Evolutionary conservation across 2,329 filamentous ascomycete species (phyloP), one percentile per base, ranked within the genome.

Genomic region (Camptophora hylomeconis): DNA sequence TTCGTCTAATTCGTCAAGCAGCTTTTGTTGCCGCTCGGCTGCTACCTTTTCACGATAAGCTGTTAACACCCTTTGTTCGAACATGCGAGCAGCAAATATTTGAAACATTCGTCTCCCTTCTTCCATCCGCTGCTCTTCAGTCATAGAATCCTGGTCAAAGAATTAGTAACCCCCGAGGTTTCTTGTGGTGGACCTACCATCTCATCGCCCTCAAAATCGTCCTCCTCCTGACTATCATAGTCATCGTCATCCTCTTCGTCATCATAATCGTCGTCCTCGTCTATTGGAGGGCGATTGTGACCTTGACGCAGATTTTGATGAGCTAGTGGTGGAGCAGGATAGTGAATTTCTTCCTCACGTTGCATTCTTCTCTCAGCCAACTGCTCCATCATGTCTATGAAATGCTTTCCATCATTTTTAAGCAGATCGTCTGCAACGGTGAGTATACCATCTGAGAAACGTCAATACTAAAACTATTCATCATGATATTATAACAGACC

Each of bases 321-420:
- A 40, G 63, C 60, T 29, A 64, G 57, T 49, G 67, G 65, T 39
- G 70, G 67, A 32, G 75, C 65, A 49, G 75, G 66, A 46, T 72
- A 72, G 44, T 76, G 75, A 28, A 82, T 81, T 51, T 94, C 84
- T 58, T 89, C 86, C 61, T 95, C 87, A 45, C 89, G 78, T 50
- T 86, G 82, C 87, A 98, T 94, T 46, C 89, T 75, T 47, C 87
- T 81, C 60, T 98, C 89, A 20, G 89, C 89, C 46, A 98, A 70
- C 60, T 95, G 87, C 56, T 98, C 89, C 89, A 98, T 98, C 89
- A 98, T 98, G 55, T 98, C 89, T 57, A 98, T 98, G 61, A 98
- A 98, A 51, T 93, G 92, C 58, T 92, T 93, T 48, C 89, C 89
- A 57, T 98, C 89, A 58, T 98, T 98, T 58, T 95, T 95, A 40